Conservation (phyloP, 306 rosid genomes). For the Castanea sativa region DNA sequence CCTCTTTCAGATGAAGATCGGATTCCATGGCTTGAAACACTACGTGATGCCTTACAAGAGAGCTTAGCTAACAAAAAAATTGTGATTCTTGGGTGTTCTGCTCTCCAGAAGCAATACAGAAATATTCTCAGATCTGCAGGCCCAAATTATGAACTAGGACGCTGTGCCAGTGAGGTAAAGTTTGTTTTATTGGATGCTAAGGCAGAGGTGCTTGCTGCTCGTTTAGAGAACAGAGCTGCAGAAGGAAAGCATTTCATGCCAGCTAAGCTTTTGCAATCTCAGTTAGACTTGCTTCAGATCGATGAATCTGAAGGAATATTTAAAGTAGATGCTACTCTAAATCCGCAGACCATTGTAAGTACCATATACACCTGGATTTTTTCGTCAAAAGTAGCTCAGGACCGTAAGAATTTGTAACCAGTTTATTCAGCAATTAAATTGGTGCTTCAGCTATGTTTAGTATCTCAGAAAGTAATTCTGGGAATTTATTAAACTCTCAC, state of each 20-base stretch:
- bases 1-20: slow-evolving; percentile 80
- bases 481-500: neutral
- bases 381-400: neutral
- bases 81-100: slow-evolving; percentile 74
- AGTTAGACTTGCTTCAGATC: slow-evolving; percentile 64
- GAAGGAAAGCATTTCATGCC: slow-evolving; percentile 92
- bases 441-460: neutral
- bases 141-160: slow-evolving; percentile 44
- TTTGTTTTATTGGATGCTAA: slow-evolving; percentile 71
- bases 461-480: neutral
- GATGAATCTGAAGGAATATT: slow-evolving; percentile 59
- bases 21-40: slow-evolving; percentile 78
- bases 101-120: slow-evolving; percentile 65
- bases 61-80: slow-evolving; percentile 23
- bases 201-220: slow-evolving; percentile 52
- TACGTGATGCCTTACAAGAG: slow-evolving; percentile 37
- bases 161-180: slow-evolving; percentile 39
- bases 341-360: slow-evolving; percentile 39
- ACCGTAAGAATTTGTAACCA: neutral
- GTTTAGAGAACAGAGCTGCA: slow-evolving; percentile 56
- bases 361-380: slow-evolving; percentile 16
- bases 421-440: neutral
- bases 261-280: slow-evolving; percentile 72
- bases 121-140: slow-evolving; percentile 73
- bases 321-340: slow-evolving; percentile 60